Evolutionary conservation across 73 alveolate genomes (phyloP).

Genomic region (Durusdinium trenchii): DNA sequence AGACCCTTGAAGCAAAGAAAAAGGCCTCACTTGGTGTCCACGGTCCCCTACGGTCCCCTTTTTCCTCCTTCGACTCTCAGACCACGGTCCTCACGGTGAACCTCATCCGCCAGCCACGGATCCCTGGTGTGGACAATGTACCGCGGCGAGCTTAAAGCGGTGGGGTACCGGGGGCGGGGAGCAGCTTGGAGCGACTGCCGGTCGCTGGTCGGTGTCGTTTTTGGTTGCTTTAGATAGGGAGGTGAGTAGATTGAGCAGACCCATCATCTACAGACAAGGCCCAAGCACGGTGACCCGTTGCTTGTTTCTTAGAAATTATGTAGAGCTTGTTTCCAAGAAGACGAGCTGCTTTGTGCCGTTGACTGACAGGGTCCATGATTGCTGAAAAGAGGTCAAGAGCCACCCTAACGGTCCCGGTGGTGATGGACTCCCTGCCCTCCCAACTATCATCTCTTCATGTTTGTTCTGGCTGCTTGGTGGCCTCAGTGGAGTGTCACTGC

Average conservation of each 20-base stretch:
- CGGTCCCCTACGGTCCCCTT: too few species aligned
- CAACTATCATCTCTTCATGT: background rate
- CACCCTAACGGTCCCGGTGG: too few species aligned
- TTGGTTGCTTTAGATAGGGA: background rate
- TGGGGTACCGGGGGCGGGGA: background rate
- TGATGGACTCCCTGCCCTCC: background rate
- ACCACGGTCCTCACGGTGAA: conserved; percentile 79
- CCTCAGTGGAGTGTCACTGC: background rate
- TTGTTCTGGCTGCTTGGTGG: background rate
- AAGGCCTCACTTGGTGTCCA: too few species aligned
- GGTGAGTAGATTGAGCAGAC: background rate
- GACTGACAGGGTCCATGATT: too few species aligned
- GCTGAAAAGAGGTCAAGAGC: too few species aligned
- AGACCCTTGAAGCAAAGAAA: too few species aligned
- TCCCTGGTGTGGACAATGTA: conserved; percentile 85
- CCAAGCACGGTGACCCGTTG: too few species aligned
- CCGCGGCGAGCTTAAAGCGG: background rate
- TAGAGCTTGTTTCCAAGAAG: too few species aligned
- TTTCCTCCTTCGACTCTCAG: background rate
- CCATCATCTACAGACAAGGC: too few species aligned
- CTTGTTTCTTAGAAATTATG: background rate
- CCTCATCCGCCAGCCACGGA: conserved; percentile 86
- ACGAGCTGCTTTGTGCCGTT: too few species aligned
- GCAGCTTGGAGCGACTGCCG: background rate
- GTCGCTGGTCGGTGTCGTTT: background rate